Evolutionary conservation across 1,284 basidiomycete species (phyloP).

Genomic region (Apiotrichum veenhuisii): DNA sequence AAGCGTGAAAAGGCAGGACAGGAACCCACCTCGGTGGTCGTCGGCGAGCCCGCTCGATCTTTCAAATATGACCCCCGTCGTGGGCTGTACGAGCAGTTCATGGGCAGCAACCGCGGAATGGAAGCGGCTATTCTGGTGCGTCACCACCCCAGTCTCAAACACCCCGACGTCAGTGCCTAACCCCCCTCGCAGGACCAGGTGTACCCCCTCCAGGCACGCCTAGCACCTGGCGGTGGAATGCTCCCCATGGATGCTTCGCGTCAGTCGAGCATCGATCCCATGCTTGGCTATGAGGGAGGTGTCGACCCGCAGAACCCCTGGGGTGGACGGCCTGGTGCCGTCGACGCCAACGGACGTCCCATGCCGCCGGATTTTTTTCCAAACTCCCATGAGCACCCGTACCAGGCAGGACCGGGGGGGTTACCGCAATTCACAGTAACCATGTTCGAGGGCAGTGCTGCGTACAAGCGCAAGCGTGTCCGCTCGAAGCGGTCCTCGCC

Average conservation of each 20-base stretch:
- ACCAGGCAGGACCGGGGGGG: slow-evolving; percentile 15
- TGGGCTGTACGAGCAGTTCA: slow-evolving; percentile 80
- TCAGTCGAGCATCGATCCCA: slow-evolving; percentile 18
- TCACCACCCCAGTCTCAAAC: neutral
- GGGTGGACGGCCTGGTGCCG: slow-evolving; percentile 6
- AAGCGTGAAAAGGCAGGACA: slow-evolving; percentile 85
- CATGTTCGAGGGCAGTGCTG: slow-evolving; percentile 22
- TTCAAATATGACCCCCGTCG: slow-evolving; percentile 72
- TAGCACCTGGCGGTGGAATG: slow-evolving; percentile 4
- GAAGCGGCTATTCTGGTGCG: slow-evolving; percentile 29
- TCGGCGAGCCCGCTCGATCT: slow-evolving; percentile 69
- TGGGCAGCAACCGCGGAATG: slow-evolving; percentile 44
- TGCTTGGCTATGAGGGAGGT: slow-evolving; percentile 11
- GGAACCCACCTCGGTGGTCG: slow-evolving; percentile 71
- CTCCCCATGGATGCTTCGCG: slow-evolving; percentile 10
- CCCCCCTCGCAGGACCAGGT: slow-evolving; percentile 19
- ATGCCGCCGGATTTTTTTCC: slow-evolving; percentile 13
- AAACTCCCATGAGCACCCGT: neutral
- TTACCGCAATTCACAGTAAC: slow-evolving; percentile 22
- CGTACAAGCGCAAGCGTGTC: slow-evolving; percentile 22
- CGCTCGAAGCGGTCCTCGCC: slow-evolving; percentile 18
- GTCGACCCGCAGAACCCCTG: slow-evolving; percentile 12
- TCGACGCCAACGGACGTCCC: slow-evolving; percentile 11
- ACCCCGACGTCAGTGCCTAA: slow-evolving; percentile 1
- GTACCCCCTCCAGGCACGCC: slow-evolving; percentile 23